These are phyloP conservation scores for Hirsutella rhossiliensis DNA, from an alignment of 2,329 filamentous ascomycete genomes.

Conservation along the genomic window DNA sequence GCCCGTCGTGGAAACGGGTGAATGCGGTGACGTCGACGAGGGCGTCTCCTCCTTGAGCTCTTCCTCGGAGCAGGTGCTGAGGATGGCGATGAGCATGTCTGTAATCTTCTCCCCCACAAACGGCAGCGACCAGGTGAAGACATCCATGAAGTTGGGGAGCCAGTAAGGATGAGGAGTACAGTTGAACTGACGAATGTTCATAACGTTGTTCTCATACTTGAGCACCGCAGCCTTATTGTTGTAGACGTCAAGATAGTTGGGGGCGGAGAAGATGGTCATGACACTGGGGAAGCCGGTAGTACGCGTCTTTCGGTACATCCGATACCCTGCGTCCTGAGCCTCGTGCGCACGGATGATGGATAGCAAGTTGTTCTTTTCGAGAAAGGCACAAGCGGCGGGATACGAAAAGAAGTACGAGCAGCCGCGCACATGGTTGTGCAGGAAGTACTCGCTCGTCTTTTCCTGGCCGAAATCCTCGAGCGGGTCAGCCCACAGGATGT, in stretches of 20 bases:
- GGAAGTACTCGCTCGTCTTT: conserved; percentile 93
- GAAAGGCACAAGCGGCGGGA: conserved; percentile 87
- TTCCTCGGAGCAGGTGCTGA: conserved; percentile 98
- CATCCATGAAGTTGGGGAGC: conserved; percentile 99
- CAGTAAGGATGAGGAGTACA: conserved; percentile 99
- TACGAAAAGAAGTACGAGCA: conserved; percentile 99
- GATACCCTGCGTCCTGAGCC: conserved; percentile 94
- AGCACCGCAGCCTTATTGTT: conserved; percentile 99
- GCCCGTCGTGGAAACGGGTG: conserved; percentile 40
- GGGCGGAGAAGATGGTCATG: conserved; percentile 99
- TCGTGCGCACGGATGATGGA: conserved; percentile 97
- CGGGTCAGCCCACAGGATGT: conserved; percentile 97
- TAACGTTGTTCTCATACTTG: conserved; percentile 99
- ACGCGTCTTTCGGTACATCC: conserved; percentile 98
- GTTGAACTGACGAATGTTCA: conserved; percentile 99
- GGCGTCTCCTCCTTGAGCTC: conserved; percentile 82
- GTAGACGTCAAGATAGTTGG: conserved; percentile 97
- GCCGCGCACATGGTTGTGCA: conserved; percentile 96
- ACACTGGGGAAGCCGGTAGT: conserved; percentile 98
- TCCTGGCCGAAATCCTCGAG: conserved; percentile 98
- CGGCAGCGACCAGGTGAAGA: conserved; percentile 98
- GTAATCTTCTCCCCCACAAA: conserved; percentile 99
- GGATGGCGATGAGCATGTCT: conserved; percentile 96
- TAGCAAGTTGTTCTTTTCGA: conserved; percentile 97
- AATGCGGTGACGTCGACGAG: conserved; percentile 38